Evolutionary conservation across 78 protist genomes (phyloP), one percentile per base, ranked within the genome.

Genomic region (Chrysochromulina parva): DNA sequence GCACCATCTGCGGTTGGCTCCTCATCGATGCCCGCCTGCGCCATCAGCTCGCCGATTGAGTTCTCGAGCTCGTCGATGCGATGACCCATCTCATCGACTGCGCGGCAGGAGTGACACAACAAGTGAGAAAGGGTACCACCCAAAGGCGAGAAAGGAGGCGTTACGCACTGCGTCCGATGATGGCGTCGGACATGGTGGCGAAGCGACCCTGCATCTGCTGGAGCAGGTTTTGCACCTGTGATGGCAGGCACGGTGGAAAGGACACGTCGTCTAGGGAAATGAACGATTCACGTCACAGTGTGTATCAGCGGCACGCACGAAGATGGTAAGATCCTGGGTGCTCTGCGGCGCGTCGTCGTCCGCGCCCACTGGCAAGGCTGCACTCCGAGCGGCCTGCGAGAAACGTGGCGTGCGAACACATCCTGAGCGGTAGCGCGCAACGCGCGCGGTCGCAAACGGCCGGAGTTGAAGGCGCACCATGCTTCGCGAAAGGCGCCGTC

Each of bases 31-130:
- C 62, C 62, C 62, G 62, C 62, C 91, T 88, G 91, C 52, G 91
- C 78, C 91, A 88, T 88, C 59, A 88, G 53, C 53, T 88, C 91
- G 82, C 91, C 91, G 55, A 88, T 88, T 11, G 91, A 88, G 57
- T 54, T 88, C 91, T 88, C 91, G 14, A 88, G 55, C 85, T 88
- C 91, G 69, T 88, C 91, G 65, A 88, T 88, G 13, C 91, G 91
- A 17, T 11, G 13, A 14, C 91, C 91, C 91, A 88, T 88, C 53
- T 88, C 91, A 20, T 88, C 91, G 57, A 88, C 90, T 87, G 90
- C 81, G 52, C 13, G 52, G 81, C 47, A 20, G 19, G 20, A 38
- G 20, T 38, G 38, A 38, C 38, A 38, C 38, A 38, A 38, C 38
- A 38, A 38, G 38, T 38, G 38, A 38, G 38, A 38, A 38, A 38